These are phyloP conservation scores for Globisporangium okanoganense DNA, from an alignment of 352 stramenopile genomes.

Conservation along the genomic window DNA sequence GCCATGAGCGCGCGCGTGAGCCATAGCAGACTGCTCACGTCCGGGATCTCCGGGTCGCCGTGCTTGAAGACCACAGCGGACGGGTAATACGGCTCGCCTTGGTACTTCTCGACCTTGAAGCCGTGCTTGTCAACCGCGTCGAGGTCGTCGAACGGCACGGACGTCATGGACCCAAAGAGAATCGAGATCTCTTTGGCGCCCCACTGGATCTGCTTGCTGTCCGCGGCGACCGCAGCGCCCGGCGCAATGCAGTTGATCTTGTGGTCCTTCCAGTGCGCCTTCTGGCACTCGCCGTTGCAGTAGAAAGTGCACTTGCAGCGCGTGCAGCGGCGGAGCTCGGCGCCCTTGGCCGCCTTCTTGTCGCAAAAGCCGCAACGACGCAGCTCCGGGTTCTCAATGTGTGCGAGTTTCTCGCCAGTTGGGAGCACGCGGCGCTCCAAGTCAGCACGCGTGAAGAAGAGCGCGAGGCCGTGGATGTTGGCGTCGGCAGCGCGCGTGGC, in stretches of 20 bases:
- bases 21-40: slow-evolving; percentile 64
- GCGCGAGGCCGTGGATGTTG: slow-evolving; percentile 67
- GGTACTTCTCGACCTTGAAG: slow-evolving; percentile 39
- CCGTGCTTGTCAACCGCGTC: slow-evolving; percentile 62
- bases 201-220: slow-evolving; percentile 61
- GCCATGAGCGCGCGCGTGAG: slow-evolving; percentile 61
- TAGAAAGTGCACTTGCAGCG: slow-evolving; percentile 86
- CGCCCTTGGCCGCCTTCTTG: slow-evolving; percentile 53
- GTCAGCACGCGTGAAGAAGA: slow-evolving; percentile 78
- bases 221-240: slow-evolving; percentile 20
- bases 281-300: slow-evolving; percentile 69
- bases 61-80: slow-evolving; percentile 69
- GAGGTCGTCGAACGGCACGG: slow-evolving; percentile 77
- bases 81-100: slow-evolving; percentile 53
- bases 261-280: slow-evolving; percentile 80
- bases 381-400: slow-evolving; percentile 68
- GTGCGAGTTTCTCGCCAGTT: slow-evolving; percentile 53
- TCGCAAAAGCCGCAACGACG: slow-evolving; percentile 75
- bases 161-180: slow-evolving; percentile 61
- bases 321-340: slow-evolving; percentile 77
- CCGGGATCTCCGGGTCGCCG: slow-evolving; percentile 60
- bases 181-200: slow-evolving; percentile 83
- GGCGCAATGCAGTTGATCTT: slow-evolving; percentile 71
- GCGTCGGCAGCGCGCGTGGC: slow-evolving; percentile 44
- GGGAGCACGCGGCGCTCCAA: slow-evolving; percentile 73